A percentile compares a stretch with the other conserved stretches of the same genome.
Conservation (phyloP, 352 stramenopile species). For the Phytopythium chamaehyphon region DNA sequence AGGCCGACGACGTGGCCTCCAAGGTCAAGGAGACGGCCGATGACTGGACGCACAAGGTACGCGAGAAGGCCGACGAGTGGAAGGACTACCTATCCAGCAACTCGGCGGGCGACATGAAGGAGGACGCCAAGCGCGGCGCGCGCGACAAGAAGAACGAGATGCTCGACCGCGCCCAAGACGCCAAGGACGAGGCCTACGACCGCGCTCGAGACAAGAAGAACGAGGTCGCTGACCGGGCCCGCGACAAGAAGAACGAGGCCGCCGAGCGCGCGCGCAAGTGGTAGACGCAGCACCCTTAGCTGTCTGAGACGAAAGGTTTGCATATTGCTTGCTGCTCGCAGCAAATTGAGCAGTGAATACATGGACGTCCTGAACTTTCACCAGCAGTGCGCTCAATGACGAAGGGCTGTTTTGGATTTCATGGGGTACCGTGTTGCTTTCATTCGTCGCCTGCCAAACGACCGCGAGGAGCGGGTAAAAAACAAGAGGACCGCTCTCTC, state of each 20-base stretch:
- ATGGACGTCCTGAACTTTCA: too few relatives aligned
- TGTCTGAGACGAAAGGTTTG: background rate
- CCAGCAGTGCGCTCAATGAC: background rate
- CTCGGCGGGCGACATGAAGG: constrained; percentile 14
- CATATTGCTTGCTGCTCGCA: background rate
- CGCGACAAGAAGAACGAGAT: constrained; percentile 18
- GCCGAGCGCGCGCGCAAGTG: constrained; percentile 9
- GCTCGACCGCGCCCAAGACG: constrained; percentile 8
- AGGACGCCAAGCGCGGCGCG: constrained; percentile 18
- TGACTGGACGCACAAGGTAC: constrained; percentile 19
- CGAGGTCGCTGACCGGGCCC: constrained; percentile 10
- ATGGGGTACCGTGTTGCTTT: background rate
- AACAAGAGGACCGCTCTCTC: background rate
- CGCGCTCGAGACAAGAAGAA: constrained; percentile 20
- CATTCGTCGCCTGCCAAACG: background rate
- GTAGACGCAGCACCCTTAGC: background rate
- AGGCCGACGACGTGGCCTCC: constrained; percentile 26
- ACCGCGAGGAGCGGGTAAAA: too few relatives aligned
- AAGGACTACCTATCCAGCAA: constrained; percentile 20
- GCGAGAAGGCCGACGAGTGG: constrained; percentile 26
- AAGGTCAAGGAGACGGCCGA: constrained; percentile 33
- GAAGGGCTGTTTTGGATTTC: background rate
- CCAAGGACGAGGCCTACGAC: constrained; percentile 20
- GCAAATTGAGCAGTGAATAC: background rate
- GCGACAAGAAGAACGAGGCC: constrained; percentile 18